Base-by-base conservation (phyloP, 768 basidiomycete genomes). In the Fibroporia radiculosa region DNA sequence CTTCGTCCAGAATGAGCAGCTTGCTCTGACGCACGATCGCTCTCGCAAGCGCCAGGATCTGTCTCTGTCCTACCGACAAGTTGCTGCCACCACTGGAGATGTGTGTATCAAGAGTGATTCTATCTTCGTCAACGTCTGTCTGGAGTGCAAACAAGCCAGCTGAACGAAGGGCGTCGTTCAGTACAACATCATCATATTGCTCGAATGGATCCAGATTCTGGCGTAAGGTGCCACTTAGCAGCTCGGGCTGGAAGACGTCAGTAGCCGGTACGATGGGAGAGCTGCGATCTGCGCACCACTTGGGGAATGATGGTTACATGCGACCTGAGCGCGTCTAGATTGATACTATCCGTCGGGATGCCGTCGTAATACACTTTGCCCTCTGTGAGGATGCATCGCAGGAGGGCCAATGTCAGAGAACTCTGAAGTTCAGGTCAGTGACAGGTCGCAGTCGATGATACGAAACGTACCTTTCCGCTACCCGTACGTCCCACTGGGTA, bases 161-260 rank as follows among this genome's bases (percentile, higher is more conserved):
- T 1, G 73, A 63, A 20, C 70, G 66, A 16, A 78, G 59, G 0
- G 75, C 74, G 32, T 66, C 66, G 35, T 75, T 72, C 22, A 79
- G 64, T 4, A 60, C 61, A 0, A 71, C 63, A 48, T 82, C 79
- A 32, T 77, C 74, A 48, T 76, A 63, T 48, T 75, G 66, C 3
- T 60, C 65, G 53, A 79, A 82, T 0, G 78, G 80, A 53, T 82
- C 80, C 6, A 81, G 59, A 50, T 81, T 81, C 40, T 67, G 65
- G 20, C 80, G 71, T 27, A 82, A 61, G 2, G 70, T 73, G 2
- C 80, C 80, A 19, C 69, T 71, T 14, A 81, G 59, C 0, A 81
- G 62, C 42, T 77, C 73, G 25, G 74, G 73, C 66, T 70, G 16
- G 3, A 19, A 48, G 24, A 40, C 6, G 26, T 60, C 39, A 49